These are phyloP conservation scores for Cicer cuneatum DNA, from an alignment of 306 rosid genomes.

Conservation along the genomic window DNA sequence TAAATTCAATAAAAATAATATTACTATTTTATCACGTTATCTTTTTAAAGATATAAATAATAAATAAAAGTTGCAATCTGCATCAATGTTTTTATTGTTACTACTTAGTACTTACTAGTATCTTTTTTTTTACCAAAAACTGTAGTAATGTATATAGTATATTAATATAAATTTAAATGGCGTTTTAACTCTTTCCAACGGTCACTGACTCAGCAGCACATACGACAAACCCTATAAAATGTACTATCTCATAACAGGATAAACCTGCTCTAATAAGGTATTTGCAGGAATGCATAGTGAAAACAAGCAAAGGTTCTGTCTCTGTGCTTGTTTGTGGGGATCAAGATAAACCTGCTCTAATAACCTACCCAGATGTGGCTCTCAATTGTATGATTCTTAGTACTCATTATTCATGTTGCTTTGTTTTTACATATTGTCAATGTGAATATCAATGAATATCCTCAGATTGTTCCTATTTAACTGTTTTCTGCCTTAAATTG, in stretches of 20 bases:
- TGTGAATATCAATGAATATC: not conserved
- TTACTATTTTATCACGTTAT: not conserved
- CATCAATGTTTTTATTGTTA: not conserved
- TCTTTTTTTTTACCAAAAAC: too few relatives aligned
- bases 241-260: constrained; percentile 55
- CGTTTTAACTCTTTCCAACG: constrained; percentile 60
- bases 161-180: not conserved
- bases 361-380: constrained; percentile 87
- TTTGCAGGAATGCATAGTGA: constrained; percentile 72
- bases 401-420: not conserved
- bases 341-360: constrained; percentile 85
- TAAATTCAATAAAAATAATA: not conserved
- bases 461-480: constrained; percentile 1
- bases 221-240: constrained; percentile 36
- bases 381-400: constrained; percentile 70
- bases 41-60: not conserved
- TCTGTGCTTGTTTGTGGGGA: constrained; percentile 87
- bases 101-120: too few relatives aligned
- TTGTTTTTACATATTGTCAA: not conserved
- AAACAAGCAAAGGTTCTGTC: constrained; percentile 80
- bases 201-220: constrained; percentile 49
- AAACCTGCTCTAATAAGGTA: too few relatives aligned
- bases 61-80: not conserved
- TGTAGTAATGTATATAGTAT: too few relatives aligned
- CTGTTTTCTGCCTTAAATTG: not conserved